Conservation (phyloP, 495 filamentous ascomycete species). For the Talaromyces trachyspermus region DNA sequence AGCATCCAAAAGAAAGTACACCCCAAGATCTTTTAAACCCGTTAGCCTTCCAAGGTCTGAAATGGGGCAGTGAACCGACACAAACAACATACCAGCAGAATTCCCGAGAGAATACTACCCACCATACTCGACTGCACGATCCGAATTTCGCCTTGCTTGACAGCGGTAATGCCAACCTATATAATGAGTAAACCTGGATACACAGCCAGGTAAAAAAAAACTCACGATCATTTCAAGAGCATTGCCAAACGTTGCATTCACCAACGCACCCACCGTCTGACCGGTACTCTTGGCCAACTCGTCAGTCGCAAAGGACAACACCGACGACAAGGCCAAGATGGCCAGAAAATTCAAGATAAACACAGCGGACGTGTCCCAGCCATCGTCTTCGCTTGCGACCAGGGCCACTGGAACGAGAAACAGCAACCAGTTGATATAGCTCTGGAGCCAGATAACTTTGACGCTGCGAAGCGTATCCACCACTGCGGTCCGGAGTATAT, state of each 20-base stretch:
- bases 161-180: slow-evolving; percentile 20
- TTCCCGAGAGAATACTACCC: slow-evolving; percentile 22
- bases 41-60: neutral
- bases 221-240: slow-evolving; percentile 22
- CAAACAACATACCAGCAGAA: slow-evolving; percentile 14
- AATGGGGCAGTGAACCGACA: neutral
- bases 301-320: slow-evolving; percentile 21
- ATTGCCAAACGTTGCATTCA: slow-evolving; percentile 25
- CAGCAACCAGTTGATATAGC: slow-evolving; percentile 7
- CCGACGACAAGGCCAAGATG: slow-evolving; percentile 18
- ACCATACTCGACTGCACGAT: slow-evolving; percentile 23
- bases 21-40: slow-evolving; percentile 18
- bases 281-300: slow-evolving; percentile 15
- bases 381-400: neutral
- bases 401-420: slow-evolving; percentile 6
- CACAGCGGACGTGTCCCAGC: slow-evolving; percentile 7
- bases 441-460: neutral
- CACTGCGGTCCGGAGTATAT: neutral
- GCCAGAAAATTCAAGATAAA: slow-evolving; percentile 23
- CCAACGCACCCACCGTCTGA: slow-evolving; percentile 17
- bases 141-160: slow-evolving; percentile 15
- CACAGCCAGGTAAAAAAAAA: neutral
- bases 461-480: neutral
- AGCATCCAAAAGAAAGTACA: slow-evolving; percentile 17
- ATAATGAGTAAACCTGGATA: neutral